Percentiles rank a stretch among this genome's conserved stretches.
phyloP scores from a whole-genome alignment of 768 basidiomycete genomes.

The Phaeotremella fagi region DNA sequence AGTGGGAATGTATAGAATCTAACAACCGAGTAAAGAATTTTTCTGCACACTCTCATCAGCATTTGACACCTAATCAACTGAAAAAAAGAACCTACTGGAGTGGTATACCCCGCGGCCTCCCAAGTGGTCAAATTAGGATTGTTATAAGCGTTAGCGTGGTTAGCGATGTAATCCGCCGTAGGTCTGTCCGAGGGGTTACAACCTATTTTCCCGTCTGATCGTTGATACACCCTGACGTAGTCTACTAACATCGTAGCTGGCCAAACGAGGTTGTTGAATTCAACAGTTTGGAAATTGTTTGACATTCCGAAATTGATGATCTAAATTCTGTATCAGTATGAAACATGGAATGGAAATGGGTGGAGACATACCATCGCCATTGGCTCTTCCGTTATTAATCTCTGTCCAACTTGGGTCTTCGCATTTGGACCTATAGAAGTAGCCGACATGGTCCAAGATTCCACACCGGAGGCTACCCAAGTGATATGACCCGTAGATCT shows the following conservation, averaged over 20 bases:
- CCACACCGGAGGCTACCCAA: slow-evolving; percentile 66
- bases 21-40: background rate
- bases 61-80: background rate
- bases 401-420: slow-evolving; percentile 56
- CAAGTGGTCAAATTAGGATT: slow-evolving; percentile 84
- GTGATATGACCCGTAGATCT: slow-evolving; percentile 71
- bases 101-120: slow-evolving; percentile 66
- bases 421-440: slow-evolving; percentile 65
- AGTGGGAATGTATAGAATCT: background rate
- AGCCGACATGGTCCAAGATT: slow-evolving; percentile 69
- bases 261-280: slow-evolving; percentile 60
- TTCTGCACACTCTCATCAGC: background rate
- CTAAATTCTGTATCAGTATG: slow-evolving; percentile 51
- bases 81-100: slow-evolving; percentile 57
- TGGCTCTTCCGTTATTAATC: slow-evolving; percentile 81
- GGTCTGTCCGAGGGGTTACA: slow-evolving; percentile 77
- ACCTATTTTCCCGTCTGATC: slow-evolving; percentile 61
- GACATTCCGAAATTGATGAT: slow-evolving; percentile 60
- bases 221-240: slow-evolving; percentile 67
- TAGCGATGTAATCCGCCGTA: slow-evolving; percentile 64
- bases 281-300: slow-evolving; percentile 46
- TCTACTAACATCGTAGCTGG: slow-evolving; percentile 79
- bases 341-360: slow-evolving; percentile 47
- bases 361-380: slow-evolving; percentile 57
- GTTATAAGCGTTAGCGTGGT: slow-evolving; percentile 60